phyloP scores from a whole-genome alignment of 352 stramenopile genomes.

The Nothophytophthora sp. region DNA sequence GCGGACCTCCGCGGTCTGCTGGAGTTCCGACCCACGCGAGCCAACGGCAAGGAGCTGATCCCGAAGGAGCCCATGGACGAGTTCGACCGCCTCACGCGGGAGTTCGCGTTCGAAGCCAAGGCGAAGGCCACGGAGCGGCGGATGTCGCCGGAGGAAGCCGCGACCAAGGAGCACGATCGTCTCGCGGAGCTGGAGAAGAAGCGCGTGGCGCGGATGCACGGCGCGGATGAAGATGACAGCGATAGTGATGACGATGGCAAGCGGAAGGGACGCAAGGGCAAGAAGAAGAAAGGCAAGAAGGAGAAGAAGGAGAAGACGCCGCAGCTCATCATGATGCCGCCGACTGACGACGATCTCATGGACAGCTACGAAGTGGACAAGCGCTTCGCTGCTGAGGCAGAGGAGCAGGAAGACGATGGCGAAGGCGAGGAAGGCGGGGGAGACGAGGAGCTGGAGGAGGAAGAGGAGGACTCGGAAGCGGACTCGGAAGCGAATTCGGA shows the following conservation, averaged over 20 bases:
- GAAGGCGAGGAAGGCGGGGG: constrained; percentile 55
- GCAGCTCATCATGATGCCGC: constrained; percentile 74
- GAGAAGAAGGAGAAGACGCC: constrained; percentile 49
- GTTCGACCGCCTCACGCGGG: constrained; percentile 82
- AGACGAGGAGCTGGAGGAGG: constrained; percentile 46
- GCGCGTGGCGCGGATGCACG: constrained; percentile 94
- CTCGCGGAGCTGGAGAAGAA: constrained; percentile 93
- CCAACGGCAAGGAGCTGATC: constrained; percentile 59
- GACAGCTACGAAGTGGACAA: constrained; percentile 83
- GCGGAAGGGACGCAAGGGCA: constrained; percentile 52
- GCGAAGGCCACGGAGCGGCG: constrained; percentile 93
- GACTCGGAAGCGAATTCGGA: too few relatives aligned
- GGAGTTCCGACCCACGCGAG: constrained; percentile 72
- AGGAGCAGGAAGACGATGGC: constrained; percentile 64
- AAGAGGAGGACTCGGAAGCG: constrained; percentile 44
- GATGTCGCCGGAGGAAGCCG: constrained; percentile 94
- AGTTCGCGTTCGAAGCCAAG: constrained; percentile 92
- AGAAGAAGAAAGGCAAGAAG: constrained; percentile 46
- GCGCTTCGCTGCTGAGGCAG: constrained; percentile 41
- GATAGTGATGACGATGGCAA: constrained; percentile 52
- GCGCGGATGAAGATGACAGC: constrained; percentile 74
- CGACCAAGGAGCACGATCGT: constrained; percentile 91
- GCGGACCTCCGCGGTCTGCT: constrained; percentile 63
- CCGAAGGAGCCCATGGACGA: constrained; percentile 82
- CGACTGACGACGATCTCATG: constrained; percentile 90